Evolutionary conservation across 2,329 filamentous ascomycete genomes (phyloP).

Genomic region (Penicillium crustosum): DNA sequence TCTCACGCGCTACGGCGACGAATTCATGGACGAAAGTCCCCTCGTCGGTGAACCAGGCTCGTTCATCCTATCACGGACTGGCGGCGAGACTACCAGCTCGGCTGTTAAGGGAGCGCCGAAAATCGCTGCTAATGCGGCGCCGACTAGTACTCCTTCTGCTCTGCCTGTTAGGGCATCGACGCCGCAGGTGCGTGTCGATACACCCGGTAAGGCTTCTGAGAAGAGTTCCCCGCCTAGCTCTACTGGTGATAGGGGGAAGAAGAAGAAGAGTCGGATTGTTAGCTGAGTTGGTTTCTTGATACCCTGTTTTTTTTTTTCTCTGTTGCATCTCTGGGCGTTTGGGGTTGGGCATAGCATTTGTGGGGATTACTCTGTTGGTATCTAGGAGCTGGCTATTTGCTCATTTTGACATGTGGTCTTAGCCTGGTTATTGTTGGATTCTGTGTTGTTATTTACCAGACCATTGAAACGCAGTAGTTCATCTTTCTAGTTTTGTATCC

Average conservation of each 20-base stretch:
- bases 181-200: constrained; percentile 36
- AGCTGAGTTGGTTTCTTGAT: constrained; percentile 28
- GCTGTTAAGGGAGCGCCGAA: constrained; percentile 24
- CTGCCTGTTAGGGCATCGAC: constrained; percentile 27
- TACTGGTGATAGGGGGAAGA: constrained; percentile 38
- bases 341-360: constrained; percentile 1
- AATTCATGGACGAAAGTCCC: constrained; percentile 65
- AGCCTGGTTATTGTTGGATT: neutral
- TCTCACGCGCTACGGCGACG: constrained; percentile 55
- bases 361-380: neutral
- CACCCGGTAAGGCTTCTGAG: constrained; percentile 31
- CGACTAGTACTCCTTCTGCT: constrained; percentile 11
- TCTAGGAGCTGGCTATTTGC: neutral
- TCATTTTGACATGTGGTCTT: neutral
- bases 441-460: too few species aligned
- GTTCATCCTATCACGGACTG: constrained; percentile 55
- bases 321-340: constrained; percentile 12
- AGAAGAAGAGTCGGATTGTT: constrained; percentile 37
- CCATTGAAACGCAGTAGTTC: neutral
- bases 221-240: constrained; percentile 37
- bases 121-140: neutral
- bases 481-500: too few species aligned
- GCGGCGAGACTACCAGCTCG: constrained; percentile 30
- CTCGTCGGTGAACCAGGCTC: constrained; percentile 62
- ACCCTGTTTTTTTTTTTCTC: constrained; percentile 19